Evolutionary conservation across 768 basidiomycete species (phyloP).

Genomic region (Tulasnella sp.): DNA sequence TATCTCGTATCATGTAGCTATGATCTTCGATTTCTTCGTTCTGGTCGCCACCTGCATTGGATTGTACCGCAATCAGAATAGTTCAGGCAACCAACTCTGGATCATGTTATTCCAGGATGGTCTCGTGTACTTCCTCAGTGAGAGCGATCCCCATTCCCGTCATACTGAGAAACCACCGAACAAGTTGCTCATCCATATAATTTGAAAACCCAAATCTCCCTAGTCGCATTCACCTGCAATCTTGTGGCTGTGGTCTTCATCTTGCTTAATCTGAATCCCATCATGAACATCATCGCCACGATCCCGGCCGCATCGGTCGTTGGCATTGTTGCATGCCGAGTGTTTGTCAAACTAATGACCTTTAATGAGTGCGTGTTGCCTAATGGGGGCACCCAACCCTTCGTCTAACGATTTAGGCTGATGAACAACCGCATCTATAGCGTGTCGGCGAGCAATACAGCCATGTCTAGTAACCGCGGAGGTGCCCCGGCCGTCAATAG

Average conservation of each 20-base stretch:
- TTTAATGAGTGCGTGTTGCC: too few species aligned
- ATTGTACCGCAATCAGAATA: constrained; percentile 36
- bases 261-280: constrained; percentile 21
- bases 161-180: too few species aligned
- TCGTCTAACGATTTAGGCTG: too few species aligned
- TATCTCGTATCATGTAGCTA: too few species aligned
- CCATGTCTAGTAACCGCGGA: too few species aligned
- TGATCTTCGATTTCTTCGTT: constrained; percentile 58
- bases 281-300: constrained; percentile 15
- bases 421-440: too few species aligned
- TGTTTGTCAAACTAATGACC: constrained; percentile 12
- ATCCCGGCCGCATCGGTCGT: constrained; percentile 10
- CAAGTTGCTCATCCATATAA: too few species aligned
- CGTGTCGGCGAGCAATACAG: too few species aligned
- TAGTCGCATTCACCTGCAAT: constrained; percentile 34
- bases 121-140: constrained; percentile 57
- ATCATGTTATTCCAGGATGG: constrained; percentile 58
- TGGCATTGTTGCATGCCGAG: constrained; percentile 16
- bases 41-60: constrained; percentile 51
- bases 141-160: background rate
- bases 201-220: too few species aligned
- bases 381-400: too few species aligned
- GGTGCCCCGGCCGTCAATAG: too few species aligned
- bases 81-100: constrained; percentile 41
- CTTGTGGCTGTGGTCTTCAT: constrained; percentile 48